Evolutionary conservation across 768 basidiomycete genomes (phyloP).

Genomic region (Tulasnella sp.): DNA sequence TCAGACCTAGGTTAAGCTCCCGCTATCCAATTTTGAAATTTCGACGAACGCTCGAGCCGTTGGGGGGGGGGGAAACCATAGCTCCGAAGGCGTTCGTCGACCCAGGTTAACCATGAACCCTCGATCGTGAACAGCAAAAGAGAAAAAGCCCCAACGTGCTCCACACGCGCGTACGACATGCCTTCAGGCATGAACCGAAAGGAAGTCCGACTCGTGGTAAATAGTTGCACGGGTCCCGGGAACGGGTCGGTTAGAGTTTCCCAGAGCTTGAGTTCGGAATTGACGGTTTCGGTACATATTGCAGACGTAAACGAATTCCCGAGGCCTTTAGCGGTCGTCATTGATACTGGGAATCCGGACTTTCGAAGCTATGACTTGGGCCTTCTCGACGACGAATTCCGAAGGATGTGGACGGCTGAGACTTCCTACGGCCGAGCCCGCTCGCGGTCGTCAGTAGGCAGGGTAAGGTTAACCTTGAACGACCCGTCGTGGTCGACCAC

Average conservation of each 20-base stretch:
- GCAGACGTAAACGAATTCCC: background rate
- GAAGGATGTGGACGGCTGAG: background rate
- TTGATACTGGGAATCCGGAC: background rate
- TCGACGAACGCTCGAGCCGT: background rate
- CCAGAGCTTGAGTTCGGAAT: background rate
- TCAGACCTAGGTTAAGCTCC: background rate
- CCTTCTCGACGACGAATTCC: background rate
- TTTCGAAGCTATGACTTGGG: background rate
- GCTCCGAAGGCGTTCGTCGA: background rate
- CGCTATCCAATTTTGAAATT: background rate
- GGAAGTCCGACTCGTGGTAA: background rate
- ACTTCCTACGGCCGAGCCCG: no score
- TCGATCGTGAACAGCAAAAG: no score
- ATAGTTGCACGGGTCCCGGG: background rate
- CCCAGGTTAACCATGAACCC: background rate
- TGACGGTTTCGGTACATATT: background rate
- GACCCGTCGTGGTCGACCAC: no score
- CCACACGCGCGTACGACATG: background rate
- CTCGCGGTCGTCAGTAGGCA: background rate
- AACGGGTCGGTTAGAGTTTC: background rate
- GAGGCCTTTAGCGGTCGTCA: background rate
- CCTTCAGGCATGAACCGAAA: background rate
- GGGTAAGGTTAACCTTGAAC: background rate
- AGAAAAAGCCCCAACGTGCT: background rate
- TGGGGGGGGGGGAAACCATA: background rate